phyloP scores from a whole-genome alignment of 2,329 filamentous ascomycete species.

The Tolypocladium cylindrosporum region DNA sequence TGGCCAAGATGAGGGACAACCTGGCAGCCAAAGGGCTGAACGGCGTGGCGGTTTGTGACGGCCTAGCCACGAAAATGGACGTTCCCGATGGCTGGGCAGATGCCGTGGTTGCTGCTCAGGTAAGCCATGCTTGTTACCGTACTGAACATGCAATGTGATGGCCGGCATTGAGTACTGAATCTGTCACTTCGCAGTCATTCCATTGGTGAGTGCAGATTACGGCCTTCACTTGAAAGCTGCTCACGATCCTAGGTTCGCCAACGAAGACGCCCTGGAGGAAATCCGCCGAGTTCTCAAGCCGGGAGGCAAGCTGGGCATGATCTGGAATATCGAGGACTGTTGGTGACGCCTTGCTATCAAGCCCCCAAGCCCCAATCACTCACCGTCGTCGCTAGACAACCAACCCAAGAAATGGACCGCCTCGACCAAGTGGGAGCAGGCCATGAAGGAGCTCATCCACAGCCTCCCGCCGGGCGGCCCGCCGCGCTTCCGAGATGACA shows the following conservation, averaged over 20 bases:
- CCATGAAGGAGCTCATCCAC: constrained; percentile 48
- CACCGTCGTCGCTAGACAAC: constrained; percentile 41
- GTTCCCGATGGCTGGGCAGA: constrained; percentile 50
- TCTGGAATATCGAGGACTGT: constrained; percentile 71
- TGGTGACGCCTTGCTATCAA: constrained; percentile 13
- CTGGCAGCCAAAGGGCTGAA: constrained; percentile 47
- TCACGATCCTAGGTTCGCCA: constrained; percentile 50
- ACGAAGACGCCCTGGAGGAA: constrained; percentile 48
- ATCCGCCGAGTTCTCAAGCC: constrained; percentile 58
- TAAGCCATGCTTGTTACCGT: constrained; percentile 22
- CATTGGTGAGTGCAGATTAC: constrained; percentile 37
- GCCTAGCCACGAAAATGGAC: constrained; percentile 47
- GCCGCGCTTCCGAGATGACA: constrained; percentile 53
- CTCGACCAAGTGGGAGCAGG: constrained; percentile 49
- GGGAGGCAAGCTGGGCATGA: constrained; percentile 50
- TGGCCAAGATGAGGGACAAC: constrained; percentile 52
- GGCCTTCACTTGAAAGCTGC: not conserved
- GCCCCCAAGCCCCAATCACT: not conserved
- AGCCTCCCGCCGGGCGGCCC: constrained; percentile 43
- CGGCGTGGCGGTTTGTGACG: constrained; percentile 44
- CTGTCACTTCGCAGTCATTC: constrained; percentile 25
- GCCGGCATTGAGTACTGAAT: not conserved
- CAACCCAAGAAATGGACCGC: constrained; percentile 46
- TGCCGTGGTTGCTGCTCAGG: constrained; percentile 58
- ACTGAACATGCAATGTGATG: not conserved